Evolutionary conservation across 306 rosid genomes (phyloP).

Genomic region (Medicago lupulina): DNA sequence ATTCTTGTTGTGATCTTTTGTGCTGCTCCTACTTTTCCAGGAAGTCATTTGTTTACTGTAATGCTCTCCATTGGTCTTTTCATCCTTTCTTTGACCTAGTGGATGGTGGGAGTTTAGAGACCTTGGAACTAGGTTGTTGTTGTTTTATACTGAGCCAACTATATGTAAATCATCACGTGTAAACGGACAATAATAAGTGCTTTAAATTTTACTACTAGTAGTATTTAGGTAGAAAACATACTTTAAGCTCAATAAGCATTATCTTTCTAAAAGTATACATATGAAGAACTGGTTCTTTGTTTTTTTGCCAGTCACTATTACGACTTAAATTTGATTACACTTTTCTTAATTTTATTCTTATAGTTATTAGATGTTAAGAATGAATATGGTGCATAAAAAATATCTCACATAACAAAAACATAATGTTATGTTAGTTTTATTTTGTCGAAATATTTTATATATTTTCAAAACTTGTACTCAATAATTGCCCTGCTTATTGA

Average conservation of each 20-base stretch:
- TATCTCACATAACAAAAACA: too few relatives aligned
- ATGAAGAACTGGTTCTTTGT: not conserved
- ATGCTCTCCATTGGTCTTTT: too few relatives aligned
- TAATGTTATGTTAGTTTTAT: too few relatives aligned
- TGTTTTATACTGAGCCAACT: not conserved
- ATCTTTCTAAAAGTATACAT: too few relatives aligned
- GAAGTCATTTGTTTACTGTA: not conserved
- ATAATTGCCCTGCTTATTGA: too few relatives aligned
- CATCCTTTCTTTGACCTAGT: not conserved
- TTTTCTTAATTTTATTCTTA: too few relatives aligned
- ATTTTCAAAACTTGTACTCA: too few relatives aligned
- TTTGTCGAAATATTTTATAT: too few relatives aligned
- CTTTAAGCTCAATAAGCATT: not conserved
- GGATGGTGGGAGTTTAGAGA: not conserved
- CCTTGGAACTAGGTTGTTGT: slow-evolving; percentile 2
- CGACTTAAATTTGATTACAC: too few relatives aligned
- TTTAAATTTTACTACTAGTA: not conserved
- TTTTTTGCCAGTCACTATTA: too few relatives aligned
- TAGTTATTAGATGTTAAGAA: too few relatives aligned
- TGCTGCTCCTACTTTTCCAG: not conserved
- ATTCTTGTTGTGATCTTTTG: not conserved
- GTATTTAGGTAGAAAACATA: not conserved
- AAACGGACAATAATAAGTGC: not conserved
- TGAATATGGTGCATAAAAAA: too few relatives aligned
- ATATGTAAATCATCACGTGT: not conserved